Conservation (phyloP, 2,329 filamentous ascomycete species). For the Sporothrix luriei region DNA sequence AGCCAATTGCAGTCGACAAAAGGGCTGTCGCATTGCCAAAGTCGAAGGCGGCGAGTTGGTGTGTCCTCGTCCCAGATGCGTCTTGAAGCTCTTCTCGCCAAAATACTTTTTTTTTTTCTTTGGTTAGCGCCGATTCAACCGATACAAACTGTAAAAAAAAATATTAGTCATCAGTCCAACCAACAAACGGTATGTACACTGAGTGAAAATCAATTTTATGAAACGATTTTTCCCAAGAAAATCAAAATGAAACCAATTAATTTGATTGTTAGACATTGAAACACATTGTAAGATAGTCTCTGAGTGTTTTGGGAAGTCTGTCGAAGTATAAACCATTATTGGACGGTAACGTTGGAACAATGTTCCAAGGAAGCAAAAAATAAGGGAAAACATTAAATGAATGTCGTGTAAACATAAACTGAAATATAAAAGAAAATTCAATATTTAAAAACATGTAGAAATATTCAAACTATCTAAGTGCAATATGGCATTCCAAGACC, state of each 20-base stretch:
- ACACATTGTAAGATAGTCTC: no score
- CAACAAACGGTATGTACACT: no score
- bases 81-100: not conserved
- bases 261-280: no score
- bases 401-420: not conserved
- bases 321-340: no score
- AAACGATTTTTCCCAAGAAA: no score
- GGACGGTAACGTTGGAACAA: no score
- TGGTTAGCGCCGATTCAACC: conserved; percentile 17
- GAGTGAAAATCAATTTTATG: no score
- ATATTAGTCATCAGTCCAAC: no score
- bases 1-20: not conserved
- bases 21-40: not conserved
- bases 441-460: not conserved
- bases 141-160: no score
- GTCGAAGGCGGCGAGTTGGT: not conserved
- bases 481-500: not conserved
- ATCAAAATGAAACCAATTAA: no score
- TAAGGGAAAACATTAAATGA: not conserved
- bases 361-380: no score
- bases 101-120: conserved; percentile 13
- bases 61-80: not conserved
- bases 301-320: no score
- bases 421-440: not conserved
- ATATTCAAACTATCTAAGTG: not conserved